phyloP scores from a whole-genome alignment of 1,284 basidiomycete species.

The Ustilago cynodontis region DNA sequence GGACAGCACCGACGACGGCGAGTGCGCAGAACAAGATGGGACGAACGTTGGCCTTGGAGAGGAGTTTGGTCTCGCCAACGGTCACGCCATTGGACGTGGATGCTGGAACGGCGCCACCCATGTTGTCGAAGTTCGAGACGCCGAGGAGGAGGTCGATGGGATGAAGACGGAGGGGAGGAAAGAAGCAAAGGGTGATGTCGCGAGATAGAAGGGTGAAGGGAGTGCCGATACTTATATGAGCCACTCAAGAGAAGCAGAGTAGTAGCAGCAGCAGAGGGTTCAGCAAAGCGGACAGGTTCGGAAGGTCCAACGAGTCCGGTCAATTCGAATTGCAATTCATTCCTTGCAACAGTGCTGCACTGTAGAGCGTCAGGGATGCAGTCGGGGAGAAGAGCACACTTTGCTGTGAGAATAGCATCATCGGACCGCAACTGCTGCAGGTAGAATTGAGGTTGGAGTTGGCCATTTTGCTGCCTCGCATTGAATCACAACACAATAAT shows the following conservation, averaged over 20 bases:
- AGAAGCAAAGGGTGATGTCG: neutral
- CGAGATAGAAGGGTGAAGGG: neutral
- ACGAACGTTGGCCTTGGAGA: constrained; percentile 65
- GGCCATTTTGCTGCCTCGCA: neutral
- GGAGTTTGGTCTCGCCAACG: constrained; percentile 56
- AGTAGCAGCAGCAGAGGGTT: neutral
- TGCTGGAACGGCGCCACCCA: constrained; percentile 39
- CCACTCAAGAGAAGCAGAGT: neutral
- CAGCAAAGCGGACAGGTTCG: constrained; percentile 6
- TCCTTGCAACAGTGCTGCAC: neutral
- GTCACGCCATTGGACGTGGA: constrained; percentile 33
- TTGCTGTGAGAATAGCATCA: constrained; percentile 7
- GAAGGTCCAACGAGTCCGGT: constrained; percentile 9
- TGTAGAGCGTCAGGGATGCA: too few species aligned
- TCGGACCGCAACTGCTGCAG: neutral
- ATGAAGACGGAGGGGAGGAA: neutral
- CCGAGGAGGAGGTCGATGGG: neutral
- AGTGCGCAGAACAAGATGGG: constrained; percentile 68
- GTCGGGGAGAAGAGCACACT: constrained; percentile 8
- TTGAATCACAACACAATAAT: neutral
- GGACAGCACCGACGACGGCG: constrained; percentile 64
- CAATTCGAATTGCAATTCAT: neutral
- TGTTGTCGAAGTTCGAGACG: constrained; percentile 7
- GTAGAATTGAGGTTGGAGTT: neutral
- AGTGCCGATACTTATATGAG: constrained; percentile 7